Base-by-base conservation (phyloP, 805 yeast genomes). In the Sugiyamaella chiloensis region DNA sequence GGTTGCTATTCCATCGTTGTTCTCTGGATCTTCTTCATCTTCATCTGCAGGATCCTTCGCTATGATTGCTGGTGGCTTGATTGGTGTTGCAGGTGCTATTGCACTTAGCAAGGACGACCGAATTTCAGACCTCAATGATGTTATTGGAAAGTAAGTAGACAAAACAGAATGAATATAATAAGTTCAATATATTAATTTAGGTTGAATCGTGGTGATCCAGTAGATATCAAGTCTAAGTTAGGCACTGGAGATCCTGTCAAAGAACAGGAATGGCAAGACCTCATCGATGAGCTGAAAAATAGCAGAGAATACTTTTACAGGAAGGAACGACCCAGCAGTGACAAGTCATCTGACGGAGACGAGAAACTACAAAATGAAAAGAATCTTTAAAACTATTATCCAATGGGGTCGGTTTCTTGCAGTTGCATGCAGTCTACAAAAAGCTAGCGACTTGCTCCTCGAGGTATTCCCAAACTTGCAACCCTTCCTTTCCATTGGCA, bases 401-500 rank as follows among this genome's bases (percentile, higher is more conserved):
- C n/a, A n/a, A n/a, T n/a, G n/a, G n/a, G n/a, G n/a, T n/a, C n/a
- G n/a, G n/a, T n/a, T n/a, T n/a, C n/a, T n/a, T n/a, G n/a, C n/a
- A n/a, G n/a, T n/a, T n/a, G n/a, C n/a, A n/a, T n/a, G n/a, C n/a
- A n/a, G n/a, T n/a, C n/a, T n/a, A 26, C 29, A 26, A 26, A 26
- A 26, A 11, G 29, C 29, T 26, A n/a, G n/a, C n/a, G 27, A 48
- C 46, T 31, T 56, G 50, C 27, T 58, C 53, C 24, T 71, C 70
- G 26, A 70, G 58, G 60, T 62, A 64, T 3, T 63, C 57, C 69
- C 73, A 64, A 2, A 67, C 52, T 39, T 59, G 59, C 20, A 54
- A 56, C 3, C 69, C 73, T n/a, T 53, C 58, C 12, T 65, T 71
- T 41, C 63, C 62, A 5, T 57, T 58, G 29, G 63, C 52, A 1